Conservation (phyloP, 768 basidiomycete genomes). For the Rhodotorula kratochvilovae region DNA sequence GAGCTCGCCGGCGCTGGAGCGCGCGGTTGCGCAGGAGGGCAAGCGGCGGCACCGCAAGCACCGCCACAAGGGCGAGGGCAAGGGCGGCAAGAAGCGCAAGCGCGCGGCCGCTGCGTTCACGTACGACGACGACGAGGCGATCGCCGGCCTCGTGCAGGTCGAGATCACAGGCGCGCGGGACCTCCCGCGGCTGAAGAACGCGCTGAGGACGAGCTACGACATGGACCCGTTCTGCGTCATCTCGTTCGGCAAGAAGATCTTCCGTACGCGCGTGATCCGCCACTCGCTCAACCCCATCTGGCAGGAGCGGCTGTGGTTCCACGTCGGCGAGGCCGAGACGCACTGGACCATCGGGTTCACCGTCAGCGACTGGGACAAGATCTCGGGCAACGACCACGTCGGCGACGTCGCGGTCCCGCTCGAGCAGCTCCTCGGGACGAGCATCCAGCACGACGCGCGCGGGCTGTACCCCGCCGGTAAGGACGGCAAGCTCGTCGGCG, state of each 20-base stretch:
- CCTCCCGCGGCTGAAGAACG: slow-evolving; percentile 74
- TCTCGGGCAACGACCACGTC: slow-evolving; percentile 75
- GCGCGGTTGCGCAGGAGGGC: not conserved
- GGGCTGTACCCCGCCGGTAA: slow-evolving; percentile 57
- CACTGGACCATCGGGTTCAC: slow-evolving; percentile 64
- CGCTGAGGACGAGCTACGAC: slow-evolving; percentile 52
- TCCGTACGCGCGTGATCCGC: slow-evolving; percentile 69
- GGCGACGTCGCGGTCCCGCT: slow-evolving; percentile 73
- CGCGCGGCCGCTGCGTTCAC: slow-evolving; percentile 12
- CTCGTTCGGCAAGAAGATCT: slow-evolving; percentile 95
- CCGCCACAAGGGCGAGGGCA: slow-evolving; percentile 37
- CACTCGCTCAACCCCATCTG: slow-evolving; percentile 80
- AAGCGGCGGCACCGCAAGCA: slow-evolving; percentile 44
- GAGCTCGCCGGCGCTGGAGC: slow-evolving; percentile 39
- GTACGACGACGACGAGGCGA: slow-evolving; percentile 58
- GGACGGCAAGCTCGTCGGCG: slow-evolving; percentile 53
- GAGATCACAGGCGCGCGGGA: slow-evolving; percentile 81
- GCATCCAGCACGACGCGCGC: slow-evolving; percentile 58
- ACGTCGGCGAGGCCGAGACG: slow-evolving; percentile 81
- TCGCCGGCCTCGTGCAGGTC: slow-evolving; percentile 89
- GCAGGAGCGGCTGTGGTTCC: slow-evolving; percentile 94
- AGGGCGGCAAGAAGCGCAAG: not conserved
- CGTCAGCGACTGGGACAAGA: slow-evolving; percentile 95
- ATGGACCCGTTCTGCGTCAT: slow-evolving; percentile 97
- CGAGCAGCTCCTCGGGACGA: slow-evolving; percentile 62